Percentiles rank a stretch among this genome's conserved stretches.
Conservation (phyloP, 495 filamentous ascomycete species). For the Parathielavia hyrcaniae region DNA sequence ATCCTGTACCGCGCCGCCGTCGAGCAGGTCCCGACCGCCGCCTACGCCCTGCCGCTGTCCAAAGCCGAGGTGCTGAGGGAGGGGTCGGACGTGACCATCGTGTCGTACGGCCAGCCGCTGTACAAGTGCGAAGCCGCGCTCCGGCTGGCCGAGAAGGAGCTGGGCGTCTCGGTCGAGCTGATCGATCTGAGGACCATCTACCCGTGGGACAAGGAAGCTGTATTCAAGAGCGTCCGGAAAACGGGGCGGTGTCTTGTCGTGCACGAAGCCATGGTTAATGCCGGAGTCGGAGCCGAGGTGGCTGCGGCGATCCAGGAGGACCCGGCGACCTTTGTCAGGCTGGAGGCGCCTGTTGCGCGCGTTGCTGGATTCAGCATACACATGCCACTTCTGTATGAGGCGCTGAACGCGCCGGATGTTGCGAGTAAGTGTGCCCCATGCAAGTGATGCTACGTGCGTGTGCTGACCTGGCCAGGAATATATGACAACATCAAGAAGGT, state of each 20-base stretch:
- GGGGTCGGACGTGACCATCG: slow-evolving; percentile 76
- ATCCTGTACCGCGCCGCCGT: slow-evolving; percentile 90
- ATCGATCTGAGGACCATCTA: slow-evolving; percentile 90
- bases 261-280: slow-evolving; percentile 94
- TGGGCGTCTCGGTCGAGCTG: slow-evolving; percentile 76
- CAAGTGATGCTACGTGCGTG: neutral
- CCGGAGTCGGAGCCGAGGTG: slow-evolving; percentile 87
- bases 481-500: slow-evolving; percentile 50
- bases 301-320: slow-evolving; percentile 86
- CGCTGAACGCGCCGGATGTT: slow-evolving; percentile 85
- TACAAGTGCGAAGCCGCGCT: slow-evolving; percentile 83
- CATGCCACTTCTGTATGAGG: slow-evolving; percentile 74
- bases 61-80: slow-evolving; percentile 84
- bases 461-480: slow-evolving; percentile 41
- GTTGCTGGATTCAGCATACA: slow-evolving; percentile 91
- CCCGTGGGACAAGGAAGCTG: slow-evolving; percentile 85
- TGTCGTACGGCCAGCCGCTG: slow-evolving; percentile 88
- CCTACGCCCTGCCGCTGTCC: slow-evolving; percentile 78
- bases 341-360: slow-evolving; percentile 89
- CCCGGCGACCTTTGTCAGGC: slow-evolving; percentile 66
- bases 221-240: slow-evolving; percentile 79
- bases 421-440: slow-evolving; percentile 59
- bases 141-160: slow-evolving; percentile 68
- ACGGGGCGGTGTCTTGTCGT: slow-evolving; percentile 89
- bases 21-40: slow-evolving; percentile 80